Base-by-base conservation (phyloP, 2,329 filamentous ascomycete species). In the Phaeoacremonium minimum region DNA sequence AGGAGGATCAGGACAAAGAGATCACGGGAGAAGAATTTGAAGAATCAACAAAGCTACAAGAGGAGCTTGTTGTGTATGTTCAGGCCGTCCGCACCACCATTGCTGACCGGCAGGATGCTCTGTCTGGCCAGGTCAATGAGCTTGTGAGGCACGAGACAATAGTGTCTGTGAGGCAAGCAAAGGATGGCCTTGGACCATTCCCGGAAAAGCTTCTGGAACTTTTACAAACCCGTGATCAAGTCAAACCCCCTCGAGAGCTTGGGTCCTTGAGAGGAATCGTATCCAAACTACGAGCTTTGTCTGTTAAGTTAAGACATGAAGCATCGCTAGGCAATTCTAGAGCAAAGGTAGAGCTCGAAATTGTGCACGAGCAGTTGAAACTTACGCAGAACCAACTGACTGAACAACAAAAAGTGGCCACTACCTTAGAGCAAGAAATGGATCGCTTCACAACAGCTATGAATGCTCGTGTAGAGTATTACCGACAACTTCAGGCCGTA, bases 21-120 rank as follows among this genome's bases (percentile, higher is more conserved):
- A 75, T 80, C 3, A 91, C 88, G 9, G 93, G 93, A 16, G 84
- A 96, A 41, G 93, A 97, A 56, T 93, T 95, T 44, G 85, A 88
- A 47, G 78, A 86, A 19, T 95, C 91, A 1, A 87, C 89, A 1
- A 87, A 87, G 56, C 75, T 83, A 31, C 91, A 97, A 60, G 91
- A 96, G 43, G 81, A 94, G 53, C 76, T 96, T 29, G 87, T 91
- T 60, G 86, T 86, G 6, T 95, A 94, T 52, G 84, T 95, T 40
- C 81, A 89, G 53, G 81, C 78, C 7, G 67, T 96, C 18, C 76
- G 87, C 41, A 79, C 85, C 0, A 71, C 84, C 32, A 75, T 93
- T 38, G 83, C 87, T 6, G 90, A 97, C 59, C 80, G 91, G 11
- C 79, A 84, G 44, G 79, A 84, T 44, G 78, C 81, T 18, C 69